Conservation (phyloP, 139 green algal species). For the Monoraphidium neglectum region DNA sequence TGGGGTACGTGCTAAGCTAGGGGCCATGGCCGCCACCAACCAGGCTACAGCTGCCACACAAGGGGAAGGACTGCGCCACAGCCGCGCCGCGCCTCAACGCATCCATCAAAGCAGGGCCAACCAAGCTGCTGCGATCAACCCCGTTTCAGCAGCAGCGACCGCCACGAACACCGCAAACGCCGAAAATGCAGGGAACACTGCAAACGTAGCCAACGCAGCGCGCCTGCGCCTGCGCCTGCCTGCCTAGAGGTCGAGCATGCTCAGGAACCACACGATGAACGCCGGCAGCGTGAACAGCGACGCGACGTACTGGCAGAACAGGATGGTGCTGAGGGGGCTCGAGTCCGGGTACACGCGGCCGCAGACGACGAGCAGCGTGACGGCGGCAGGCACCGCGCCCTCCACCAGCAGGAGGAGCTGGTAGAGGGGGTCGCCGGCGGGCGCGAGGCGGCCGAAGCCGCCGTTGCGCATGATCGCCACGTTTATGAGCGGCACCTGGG, state of each 20-base stretch:
- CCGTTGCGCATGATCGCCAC: not conserved
- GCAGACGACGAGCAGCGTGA: constrained; percentile 25
- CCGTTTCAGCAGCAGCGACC: no score
- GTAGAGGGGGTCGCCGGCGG: constrained; percentile 8
- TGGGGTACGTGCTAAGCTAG: no score
- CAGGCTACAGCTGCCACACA: no score
- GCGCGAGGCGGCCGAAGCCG: constrained; percentile 6
- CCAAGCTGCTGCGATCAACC: no score
- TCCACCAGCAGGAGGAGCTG: constrained; percentile 29
- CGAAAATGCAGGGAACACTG: no score
- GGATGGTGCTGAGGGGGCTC: constrained; percentile 4
- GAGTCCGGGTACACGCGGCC: constrained; percentile 21
- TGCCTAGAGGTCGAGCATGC: constrained; percentile 10
- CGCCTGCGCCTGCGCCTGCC: no score
- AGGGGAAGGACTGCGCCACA: no score
- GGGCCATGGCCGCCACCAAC: no score
- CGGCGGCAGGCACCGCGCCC: constrained; percentile 13
- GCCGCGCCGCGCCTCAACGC: no score
- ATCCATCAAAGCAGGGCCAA: no score
- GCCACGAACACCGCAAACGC: no score
- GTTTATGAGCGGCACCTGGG: constrained; percentile 20
- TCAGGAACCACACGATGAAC: constrained; percentile 28
- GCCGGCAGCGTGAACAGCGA: constrained; percentile 18
- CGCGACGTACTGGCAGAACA: constrained; percentile 33
- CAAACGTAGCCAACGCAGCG: no score